These are phyloP conservation scores for Immersiella caudata DNA, from an alignment of 495 filamentous ascomycete genomes.

Conservation along the genomic window DNA sequence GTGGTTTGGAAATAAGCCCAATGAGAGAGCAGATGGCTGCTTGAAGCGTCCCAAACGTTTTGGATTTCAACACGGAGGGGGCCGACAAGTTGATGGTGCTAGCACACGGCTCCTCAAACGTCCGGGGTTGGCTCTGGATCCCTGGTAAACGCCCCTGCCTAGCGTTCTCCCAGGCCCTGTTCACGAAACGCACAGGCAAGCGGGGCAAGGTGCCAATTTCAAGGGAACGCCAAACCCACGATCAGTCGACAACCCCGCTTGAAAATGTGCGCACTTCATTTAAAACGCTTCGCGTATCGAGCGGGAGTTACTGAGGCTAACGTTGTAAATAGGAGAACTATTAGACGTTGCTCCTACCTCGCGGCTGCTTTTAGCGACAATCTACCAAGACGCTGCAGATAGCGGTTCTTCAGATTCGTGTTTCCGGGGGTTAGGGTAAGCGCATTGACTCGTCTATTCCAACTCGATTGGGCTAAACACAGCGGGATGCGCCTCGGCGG, in stretches of 20 bases:
- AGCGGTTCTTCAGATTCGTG: not conserved
- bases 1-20: conserved; percentile 8
- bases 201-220: conserved; percentile 15
- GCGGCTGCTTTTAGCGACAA: not conserved
- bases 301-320: not conserved
- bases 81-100: not conserved
- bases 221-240: not conserved
- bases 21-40: not conserved
- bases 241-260: not conserved
- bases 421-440: conserved; percentile 9
- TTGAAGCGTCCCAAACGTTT: not conserved
- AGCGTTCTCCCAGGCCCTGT: conserved; percentile 7
- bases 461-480: conserved; percentile 8
- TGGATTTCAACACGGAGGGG: conserved; percentile 2
- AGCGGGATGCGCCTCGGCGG: conserved; percentile 14
- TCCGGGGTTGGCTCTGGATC: conserved; percentile 1
- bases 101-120: conserved; percentile 9
- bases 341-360: not conserved
- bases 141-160: conserved; percentile 12
- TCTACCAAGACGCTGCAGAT: not conserved
- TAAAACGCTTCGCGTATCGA: conserved; percentile 3
- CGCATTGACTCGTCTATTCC: conserved; percentile 15
- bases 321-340: not conserved
- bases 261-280: conserved; percentile 9
- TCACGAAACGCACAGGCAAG: conserved; percentile 10